phyloP scores from a whole-genome alignment of 164 flowering plant genomes.

The Pachysandra terminalis region DNA sequence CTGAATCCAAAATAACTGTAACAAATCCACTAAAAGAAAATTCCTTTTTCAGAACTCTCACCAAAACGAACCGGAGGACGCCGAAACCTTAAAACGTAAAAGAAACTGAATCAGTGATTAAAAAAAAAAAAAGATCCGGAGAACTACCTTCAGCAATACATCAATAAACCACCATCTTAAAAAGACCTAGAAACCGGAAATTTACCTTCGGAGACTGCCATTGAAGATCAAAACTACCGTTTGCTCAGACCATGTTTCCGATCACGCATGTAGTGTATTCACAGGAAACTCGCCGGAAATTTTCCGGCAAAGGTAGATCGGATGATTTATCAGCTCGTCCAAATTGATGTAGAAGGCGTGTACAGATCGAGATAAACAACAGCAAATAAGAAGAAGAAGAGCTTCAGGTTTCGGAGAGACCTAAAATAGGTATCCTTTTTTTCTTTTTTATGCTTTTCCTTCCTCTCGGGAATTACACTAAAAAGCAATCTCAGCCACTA shows the following conservation, averaged over 20 bases:
- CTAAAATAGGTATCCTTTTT: conserved; percentile 4
- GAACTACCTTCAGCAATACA: conserved; percentile 5
- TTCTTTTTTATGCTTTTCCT: too few species aligned
- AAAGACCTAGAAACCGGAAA: background rate
- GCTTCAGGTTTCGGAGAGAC: background rate
- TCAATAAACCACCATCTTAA: background rate
- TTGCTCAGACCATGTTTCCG: background rate
- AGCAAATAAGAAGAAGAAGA: too few species aligned
- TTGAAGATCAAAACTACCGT: background rate
- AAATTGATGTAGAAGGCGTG: too few species aligned
- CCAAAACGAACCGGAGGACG: conserved; percentile 41
- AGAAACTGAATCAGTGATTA: too few species aligned
- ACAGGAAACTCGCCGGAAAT: conserved; percentile 6
- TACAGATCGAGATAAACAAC: too few species aligned
- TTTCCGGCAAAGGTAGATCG: conserved; percentile 12
- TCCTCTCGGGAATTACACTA: background rate
- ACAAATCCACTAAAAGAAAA: conserved; percentile 4
- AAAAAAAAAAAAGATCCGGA: conserved; percentile 2
- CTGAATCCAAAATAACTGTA: conserved; percentile 20
- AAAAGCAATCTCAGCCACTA: conserved; percentile 65
- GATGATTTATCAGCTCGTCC: background rate
- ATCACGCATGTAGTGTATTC: conserved; percentile 9
- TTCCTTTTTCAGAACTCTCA: conserved; percentile 31
- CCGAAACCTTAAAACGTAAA: too few species aligned
- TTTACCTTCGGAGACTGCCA: conserved; percentile 24